Evolutionary conservation across 108 stramenopile species (phyloP), one percentile per base, ranked within the genome.

Genomic region (Poteriospumella lacustris): DNA sequence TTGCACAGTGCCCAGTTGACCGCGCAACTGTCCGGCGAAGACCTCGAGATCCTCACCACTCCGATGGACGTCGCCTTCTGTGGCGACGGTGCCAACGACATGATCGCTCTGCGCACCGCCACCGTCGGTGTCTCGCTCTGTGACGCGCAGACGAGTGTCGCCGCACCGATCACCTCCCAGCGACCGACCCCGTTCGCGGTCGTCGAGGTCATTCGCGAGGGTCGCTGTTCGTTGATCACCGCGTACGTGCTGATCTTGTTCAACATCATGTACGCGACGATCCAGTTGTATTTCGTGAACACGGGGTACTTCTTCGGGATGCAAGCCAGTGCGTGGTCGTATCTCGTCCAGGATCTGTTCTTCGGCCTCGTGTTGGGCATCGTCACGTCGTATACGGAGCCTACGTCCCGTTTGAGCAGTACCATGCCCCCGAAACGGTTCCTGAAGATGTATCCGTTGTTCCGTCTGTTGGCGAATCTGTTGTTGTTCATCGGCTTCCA

Each of bases 1-100:
- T n/a, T n/a, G n/a, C n/a, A n/a, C n/a, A n/a, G n/a, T n/a, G n/a
- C n/a, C n/a, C n/a, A n/a, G n/a, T n/a, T n/a, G n/a, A n/a, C n/a
- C n/a, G n/a, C n/a, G n/a, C n/a, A n/a, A n/a, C n/a, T n/a, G n/a
- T n/a, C n/a, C n/a, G n/a, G n/a, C n/a, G n/a, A n/a, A n/a, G n/a
- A n/a, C n/a, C n/a, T n/a, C n/a, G n/a, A n/a, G n/a, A n/a, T n/a
- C n/a, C n/a, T n/a, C n/a, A n/a, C 24, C 24, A 24, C 24, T 24
- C 19, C 24, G n/a, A 26, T 73, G 26, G 26, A 73, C 3, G 70
- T 73, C 5, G 3, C 36, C 5, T 73, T 73, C 31, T 73, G 70
- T 73, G 70, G 70, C 9, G 70, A 73, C 36, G 70, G 70, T 5
- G 70, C 70, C 9, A 73, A 73, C 36, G 70, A 73, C 33, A 73